Conservation (phyloP, 2,329 filamentous ascomycete species). For the Penicillium decumbens region DNA sequence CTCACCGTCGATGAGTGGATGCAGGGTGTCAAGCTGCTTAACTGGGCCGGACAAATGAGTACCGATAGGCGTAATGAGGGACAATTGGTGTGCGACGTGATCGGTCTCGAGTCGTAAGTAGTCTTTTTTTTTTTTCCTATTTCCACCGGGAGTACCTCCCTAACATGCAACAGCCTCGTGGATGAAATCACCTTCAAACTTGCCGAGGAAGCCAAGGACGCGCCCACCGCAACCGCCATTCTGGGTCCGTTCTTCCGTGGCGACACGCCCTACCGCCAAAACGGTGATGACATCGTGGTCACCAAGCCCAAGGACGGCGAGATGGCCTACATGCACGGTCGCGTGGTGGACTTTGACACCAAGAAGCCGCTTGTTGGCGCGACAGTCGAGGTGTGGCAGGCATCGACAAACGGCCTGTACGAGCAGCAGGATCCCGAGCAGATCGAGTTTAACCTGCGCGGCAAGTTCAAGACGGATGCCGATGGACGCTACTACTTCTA, state of each 20-base stretch:
- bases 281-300: slow-evolving; percentile 62
- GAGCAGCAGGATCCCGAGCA: slow-evolving; percentile 71
- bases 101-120: slow-evolving; percentile 54
- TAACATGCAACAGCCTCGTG: slow-evolving; percentile 49
- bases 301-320: slow-evolving; percentile 50
- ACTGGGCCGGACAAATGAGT: slow-evolving; percentile 61
- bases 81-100: slow-evolving; percentile 56
- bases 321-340: slow-evolving; percentile 62
- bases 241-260: slow-evolving; percentile 80
- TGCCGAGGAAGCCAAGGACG: slow-evolving; percentile 49
- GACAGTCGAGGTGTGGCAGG: slow-evolving; percentile 73
- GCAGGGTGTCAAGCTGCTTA: slow-evolving; percentile 54
- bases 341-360: slow-evolving; percentile 54
- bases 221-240: slow-evolving; percentile 69
- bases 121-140: neutral
- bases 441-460: slow-evolving; percentile 68
- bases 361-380: slow-evolving; percentile 62
- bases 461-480: slow-evolving; percentile 63
- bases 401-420: slow-evolving; percentile 66
- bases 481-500: slow-evolving; percentile 62
- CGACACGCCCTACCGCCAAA: slow-evolving; percentile 64
- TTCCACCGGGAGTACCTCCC: neutral
- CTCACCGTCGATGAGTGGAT: slow-evolving; percentile 58
- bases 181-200: slow-evolving; percentile 75
- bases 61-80: slow-evolving; percentile 60